Conservation (phyloP, 768 basidiomycete species). For the Leucocoprinus leucothites region DNA sequence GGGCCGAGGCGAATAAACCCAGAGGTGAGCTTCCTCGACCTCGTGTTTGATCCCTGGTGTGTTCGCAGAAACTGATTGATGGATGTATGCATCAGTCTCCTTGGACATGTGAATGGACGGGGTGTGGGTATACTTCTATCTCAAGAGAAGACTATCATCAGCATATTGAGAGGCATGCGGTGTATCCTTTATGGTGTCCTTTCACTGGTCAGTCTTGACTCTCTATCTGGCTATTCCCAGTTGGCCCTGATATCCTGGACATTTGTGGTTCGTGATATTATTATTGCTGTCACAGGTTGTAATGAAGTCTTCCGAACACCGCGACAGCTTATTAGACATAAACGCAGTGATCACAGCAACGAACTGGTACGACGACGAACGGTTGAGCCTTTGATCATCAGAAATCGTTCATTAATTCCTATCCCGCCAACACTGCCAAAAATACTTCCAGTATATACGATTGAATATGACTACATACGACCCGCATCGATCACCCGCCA, state of each 20-base stretch:
- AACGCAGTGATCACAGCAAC: slow-evolving; percentile 4
- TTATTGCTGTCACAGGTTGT: slow-evolving; percentile 40
- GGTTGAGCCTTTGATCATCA: slow-evolving; percentile 35
- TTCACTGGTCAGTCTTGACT: slow-evolving; percentile 42
- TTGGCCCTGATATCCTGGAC: slow-evolving; percentile 9
- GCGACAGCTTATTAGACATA: slow-evolving; percentile 48
- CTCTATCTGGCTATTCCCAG: neutral
- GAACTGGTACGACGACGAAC: slow-evolving; percentile 31
- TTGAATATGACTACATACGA: slow-evolving; percentile 40
- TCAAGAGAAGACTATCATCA: slow-evolving; percentile 28
- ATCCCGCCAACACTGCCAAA: neutral
- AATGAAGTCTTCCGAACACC: slow-evolving; percentile 43
- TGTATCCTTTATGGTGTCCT: slow-evolving; percentile 39
- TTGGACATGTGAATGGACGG: slow-evolving; percentile 54
- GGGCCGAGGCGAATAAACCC: slow-evolving; percentile 15
- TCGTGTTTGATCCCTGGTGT: neutral
- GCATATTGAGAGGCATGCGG: slow-evolving; percentile 56
- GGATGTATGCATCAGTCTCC: slow-evolving; percentile 23
- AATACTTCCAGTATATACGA: slow-evolving; percentile 47
- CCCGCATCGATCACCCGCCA: slow-evolving; percentile 46
- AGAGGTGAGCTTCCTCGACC: slow-evolving; percentile 16
- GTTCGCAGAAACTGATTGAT: slow-evolving; percentile 4
- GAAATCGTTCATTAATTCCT: neutral
- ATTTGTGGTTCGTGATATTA: neutral
- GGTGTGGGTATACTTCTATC: slow-evolving; percentile 46